phyloP scores from a whole-genome alignment of 1,284 basidiomycete genomes.

The Rhodotorula glutinis region DNA sequence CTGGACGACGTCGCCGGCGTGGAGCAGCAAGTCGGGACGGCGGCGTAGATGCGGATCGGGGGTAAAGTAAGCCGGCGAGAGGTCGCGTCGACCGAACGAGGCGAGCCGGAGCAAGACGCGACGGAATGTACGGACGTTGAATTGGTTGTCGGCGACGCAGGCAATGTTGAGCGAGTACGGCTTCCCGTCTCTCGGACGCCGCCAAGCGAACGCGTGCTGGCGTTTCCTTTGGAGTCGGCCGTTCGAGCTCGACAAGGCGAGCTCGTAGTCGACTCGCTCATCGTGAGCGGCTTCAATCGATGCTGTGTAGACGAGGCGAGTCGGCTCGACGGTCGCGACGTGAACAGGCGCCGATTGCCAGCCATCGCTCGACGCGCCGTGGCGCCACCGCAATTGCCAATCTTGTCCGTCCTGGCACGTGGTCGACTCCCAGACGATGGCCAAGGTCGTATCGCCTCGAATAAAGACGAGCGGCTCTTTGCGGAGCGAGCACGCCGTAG shows the following conservation, averaged over 20 bases:
- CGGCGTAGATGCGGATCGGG: neutral
- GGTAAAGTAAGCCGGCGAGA: constrained; percentile 6
- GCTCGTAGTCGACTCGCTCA: constrained; percentile 29
- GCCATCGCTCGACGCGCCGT: neutral
- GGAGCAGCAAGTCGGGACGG: constrained; percentile 36
- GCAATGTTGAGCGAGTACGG: constrained; percentile 34
- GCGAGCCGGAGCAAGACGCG: constrained; percentile 28
- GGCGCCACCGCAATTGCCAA: constrained; percentile 13
- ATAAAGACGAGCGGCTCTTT: constrained; percentile 42
- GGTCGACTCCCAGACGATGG: constrained; percentile 43
- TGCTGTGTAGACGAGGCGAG: constrained; percentile 27
- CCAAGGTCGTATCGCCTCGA: constrained; percentile 25
- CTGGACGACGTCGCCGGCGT: constrained; percentile 42
- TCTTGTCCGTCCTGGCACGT: constrained; percentile 8
- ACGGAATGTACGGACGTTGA: constrained; percentile 37
- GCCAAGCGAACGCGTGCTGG: constrained; percentile 31
- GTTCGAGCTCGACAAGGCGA: constrained; percentile 1
- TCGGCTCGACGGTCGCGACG: no score
- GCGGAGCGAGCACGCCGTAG: constrained; percentile 28
- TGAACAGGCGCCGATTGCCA: neutral
- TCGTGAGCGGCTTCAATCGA: constrained; percentile 14
- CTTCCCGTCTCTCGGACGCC: neutral
- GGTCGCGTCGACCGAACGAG: constrained; percentile 11
- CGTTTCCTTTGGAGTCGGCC: neutral
- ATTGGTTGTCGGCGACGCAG: constrained; percentile 42